Evolutionary conservation across 176 grass and related monocot species (phyloP).

Genomic region (Raddia distichophylla): DNA sequence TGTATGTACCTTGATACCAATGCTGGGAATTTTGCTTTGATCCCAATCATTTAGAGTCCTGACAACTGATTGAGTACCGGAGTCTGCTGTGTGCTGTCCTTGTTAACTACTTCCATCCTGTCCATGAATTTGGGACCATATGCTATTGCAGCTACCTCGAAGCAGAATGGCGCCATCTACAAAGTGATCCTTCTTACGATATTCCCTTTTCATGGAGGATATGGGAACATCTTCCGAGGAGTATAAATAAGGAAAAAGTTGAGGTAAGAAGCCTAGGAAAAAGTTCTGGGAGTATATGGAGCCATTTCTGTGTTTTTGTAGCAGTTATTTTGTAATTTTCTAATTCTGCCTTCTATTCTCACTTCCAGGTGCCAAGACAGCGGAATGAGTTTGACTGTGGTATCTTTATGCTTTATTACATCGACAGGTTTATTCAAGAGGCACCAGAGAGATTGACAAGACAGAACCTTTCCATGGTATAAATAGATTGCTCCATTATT

Average conservation of each 20-base stretch:
- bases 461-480: constrained; percentile 50
- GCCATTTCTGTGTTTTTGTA: constrained; percentile 21
- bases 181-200: constrained; percentile 44
- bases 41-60: not conserved
- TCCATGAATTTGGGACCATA: constrained; percentile 21
- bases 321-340: constrained; percentile 33
- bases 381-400: constrained; percentile 58
- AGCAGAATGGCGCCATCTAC: constrained; percentile 66
- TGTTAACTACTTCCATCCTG: constrained; percentile 1
- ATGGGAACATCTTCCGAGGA: constrained; percentile 53
- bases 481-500: not conserved
- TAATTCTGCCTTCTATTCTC: constrained; percentile 30
- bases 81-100: not conserved
- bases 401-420: constrained; percentile 65
- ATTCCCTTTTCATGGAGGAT: constrained; percentile 50
- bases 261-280: constrained; percentile 40
- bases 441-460: constrained; percentile 47
- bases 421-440: constrained; percentile 63
- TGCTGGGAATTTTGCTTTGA: constrained; percentile 15
- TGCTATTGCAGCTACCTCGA: constrained; percentile 47
- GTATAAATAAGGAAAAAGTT: constrained; percentile 41
- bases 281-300: too few species aligned
- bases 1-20: constrained; percentile 6
- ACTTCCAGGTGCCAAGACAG: constrained; percentile 58
- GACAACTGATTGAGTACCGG: not conserved